Evolutionary conservation across 352 stramenopile species (phyloP).

Genomic region (Globisporangium parvum): DNA sequence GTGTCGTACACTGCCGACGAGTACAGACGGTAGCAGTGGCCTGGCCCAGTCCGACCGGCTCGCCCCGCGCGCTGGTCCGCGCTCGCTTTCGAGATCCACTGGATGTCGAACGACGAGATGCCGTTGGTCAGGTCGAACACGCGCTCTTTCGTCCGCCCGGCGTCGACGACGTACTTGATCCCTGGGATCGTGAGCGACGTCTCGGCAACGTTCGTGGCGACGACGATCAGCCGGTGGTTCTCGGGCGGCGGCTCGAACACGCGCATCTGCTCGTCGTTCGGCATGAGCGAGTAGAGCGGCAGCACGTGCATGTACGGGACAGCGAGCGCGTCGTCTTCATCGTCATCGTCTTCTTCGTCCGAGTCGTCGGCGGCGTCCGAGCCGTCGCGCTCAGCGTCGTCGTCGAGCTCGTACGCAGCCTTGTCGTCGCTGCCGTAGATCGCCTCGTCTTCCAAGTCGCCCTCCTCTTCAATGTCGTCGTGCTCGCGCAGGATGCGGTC

Average conservation of each 20-base stretch:
- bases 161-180: slow-evolving; percentile 97
- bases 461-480: slow-evolving; percentile 80
- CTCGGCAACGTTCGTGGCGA: slow-evolving; percentile 98
- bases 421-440: slow-evolving; percentile 52
- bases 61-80: slow-evolving; percentile 91
- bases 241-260: slow-evolving; percentile 85
- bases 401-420: slow-evolving; percentile 37
- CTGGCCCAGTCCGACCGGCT: slow-evolving; percentile 93
- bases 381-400: slow-evolving; percentile 28
- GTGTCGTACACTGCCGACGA: slow-evolving; percentile 95
- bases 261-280: slow-evolving; percentile 93
- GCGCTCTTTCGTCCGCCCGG: slow-evolving; percentile 93
- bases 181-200: slow-evolving; percentile 94
- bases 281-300: slow-evolving; percentile 95
- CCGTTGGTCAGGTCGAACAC: slow-evolving; percentile 91
- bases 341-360: slow-evolving; percentile 81
- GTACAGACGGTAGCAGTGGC: slow-evolving; percentile 98
- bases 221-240: slow-evolving; percentile 90
- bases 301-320: slow-evolving; percentile 89
- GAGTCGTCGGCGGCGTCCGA: slow-evolving; percentile 61
- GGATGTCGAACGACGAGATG: slow-evolving; percentile 92
- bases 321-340: slow-evolving; percentile 57
- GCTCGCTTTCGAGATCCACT: slow-evolving; percentile 85
- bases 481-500: slow-evolving; percentile 67
- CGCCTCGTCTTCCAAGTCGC: slow-evolving; percentile 59